A percentile compares a stretch with the other conserved stretches of the same genome.
Evolutionary conservation across 1,284 basidiomycete species (phyloP).

Genomic region (Anthracocystis panici-leucophaei): DNA sequence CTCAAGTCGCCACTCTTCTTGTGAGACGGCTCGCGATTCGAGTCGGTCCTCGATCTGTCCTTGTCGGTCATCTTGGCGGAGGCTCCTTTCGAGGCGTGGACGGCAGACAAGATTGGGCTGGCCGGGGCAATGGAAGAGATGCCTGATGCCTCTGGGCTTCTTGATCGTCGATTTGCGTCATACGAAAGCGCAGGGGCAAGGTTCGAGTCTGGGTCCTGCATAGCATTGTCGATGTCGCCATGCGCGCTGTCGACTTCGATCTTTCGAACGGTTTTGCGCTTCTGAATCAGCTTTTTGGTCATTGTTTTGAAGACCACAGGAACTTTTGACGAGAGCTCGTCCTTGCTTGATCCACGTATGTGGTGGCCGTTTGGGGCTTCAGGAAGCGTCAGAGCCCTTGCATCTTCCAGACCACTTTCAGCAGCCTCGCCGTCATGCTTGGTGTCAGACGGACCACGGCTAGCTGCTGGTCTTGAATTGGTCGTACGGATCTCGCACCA

Average conservation of each 20-base stretch:
- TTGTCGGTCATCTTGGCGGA: not conserved
- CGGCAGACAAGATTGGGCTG: conserved; percentile 23
- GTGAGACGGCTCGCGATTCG: not conserved
- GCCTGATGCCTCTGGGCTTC: conserved; percentile 11
- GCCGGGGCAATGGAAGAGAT: conserved; percentile 6
- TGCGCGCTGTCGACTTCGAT: conserved; percentile 53
- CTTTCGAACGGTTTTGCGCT: conserved; percentile 69
- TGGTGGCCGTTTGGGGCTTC: conserved; percentile 39
- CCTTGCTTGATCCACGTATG: conserved; percentile 4
- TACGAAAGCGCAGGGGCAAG: not conserved
- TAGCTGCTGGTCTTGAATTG: not conserved
- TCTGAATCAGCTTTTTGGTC: conserved; percentile 71
- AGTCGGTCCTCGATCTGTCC: not conserved
- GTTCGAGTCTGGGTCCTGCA: not conserved
- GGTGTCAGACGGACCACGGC: too few species aligned
- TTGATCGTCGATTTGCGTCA: not conserved
- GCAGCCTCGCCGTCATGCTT: not conserved
- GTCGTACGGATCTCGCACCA: conserved; percentile 54
- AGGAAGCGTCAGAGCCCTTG: conserved; percentile 9
- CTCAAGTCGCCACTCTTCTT: conserved; percentile 20
- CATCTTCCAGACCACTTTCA: not conserved
- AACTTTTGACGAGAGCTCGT: conserved; percentile 56
- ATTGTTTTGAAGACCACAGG: conserved; percentile 72
- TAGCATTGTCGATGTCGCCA: conserved; percentile 19
- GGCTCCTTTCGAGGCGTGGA: conserved; percentile 12